Conservation (phyloP, 2,329 filamentous ascomycete genomes). For the Aspergillus nomiae region DNA sequence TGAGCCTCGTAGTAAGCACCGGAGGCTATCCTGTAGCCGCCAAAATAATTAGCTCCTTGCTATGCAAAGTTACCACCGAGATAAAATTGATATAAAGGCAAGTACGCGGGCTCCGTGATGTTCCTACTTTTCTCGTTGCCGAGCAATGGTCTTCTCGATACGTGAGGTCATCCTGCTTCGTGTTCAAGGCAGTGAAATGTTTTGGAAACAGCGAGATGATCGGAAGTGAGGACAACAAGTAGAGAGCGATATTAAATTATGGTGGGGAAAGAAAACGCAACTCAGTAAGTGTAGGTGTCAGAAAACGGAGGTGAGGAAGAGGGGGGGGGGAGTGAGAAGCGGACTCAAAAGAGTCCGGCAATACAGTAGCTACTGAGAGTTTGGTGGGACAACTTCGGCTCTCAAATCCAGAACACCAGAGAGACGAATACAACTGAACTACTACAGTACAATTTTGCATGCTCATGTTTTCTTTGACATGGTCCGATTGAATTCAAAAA, state of each 20-base stretch:
- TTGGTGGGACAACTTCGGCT: constrained; percentile 19
- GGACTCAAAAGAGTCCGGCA: not conserved
- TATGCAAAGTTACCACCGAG: not conserved
- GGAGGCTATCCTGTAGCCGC: constrained; percentile 69
- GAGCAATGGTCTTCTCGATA: constrained; percentile 71
- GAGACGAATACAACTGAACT: not conserved
- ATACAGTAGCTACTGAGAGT: not conserved
- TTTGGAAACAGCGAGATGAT: not conserved
- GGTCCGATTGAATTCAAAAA: not conserved
- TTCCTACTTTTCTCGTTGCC: constrained; percentile 73
- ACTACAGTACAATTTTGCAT: not conserved
- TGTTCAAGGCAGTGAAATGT: not conserved
- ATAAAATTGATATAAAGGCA: not conserved
- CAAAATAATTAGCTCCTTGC: constrained; percentile 4
- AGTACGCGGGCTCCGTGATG: constrained; percentile 11
- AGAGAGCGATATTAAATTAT: not conserved
- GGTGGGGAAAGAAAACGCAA: not conserved
- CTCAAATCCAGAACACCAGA: not conserved
- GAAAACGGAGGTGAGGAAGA: not conserved
- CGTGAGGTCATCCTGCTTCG: constrained; percentile 40
- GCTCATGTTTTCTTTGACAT: not conserved
- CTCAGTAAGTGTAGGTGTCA: not conserved
- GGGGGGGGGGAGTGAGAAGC: not conserved
- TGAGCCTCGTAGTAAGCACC: constrained; percentile 98
- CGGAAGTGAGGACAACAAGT: not conserved